Evolutionary conservation across 164 flowering plant genomes (phyloP), one percentile per base, ranked within the genome.

Genomic region (Echeveria elegans): DNA sequence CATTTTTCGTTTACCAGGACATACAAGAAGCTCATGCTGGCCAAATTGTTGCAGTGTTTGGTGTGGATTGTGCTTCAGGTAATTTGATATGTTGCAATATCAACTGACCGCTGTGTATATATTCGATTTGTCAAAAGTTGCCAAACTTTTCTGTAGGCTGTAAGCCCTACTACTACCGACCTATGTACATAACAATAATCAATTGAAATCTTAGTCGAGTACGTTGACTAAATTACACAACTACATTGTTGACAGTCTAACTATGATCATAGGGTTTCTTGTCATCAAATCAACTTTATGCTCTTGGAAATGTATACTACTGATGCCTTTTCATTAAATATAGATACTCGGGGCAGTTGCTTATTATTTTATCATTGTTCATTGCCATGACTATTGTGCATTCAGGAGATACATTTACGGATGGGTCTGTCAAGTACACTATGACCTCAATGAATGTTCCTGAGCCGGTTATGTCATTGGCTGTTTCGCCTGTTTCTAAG

Each of bases 391-490:
- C 61, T 56, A 12, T 28, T 56, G 3, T 72, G 52, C 72, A 36
- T 21, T 68, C 80, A 95, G 99, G 99, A 43, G 97, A 95, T 74
- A 95, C 99, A 63, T 95, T 95, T 75, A 95, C 99, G 11, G 88
- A 92, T 74, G 99, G 97, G 36, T 82, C 92, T 69, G 90, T 95
- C 50, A 87, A 67, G 71, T 95, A 95, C 80, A 95, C 97, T 45
- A 92, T 95, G 99, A 95, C 99, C 47, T 92, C 99, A 31, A 95
- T 95, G 99, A 92, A 83, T 79, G 99, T 95, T 64, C 99, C 99
- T 65, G 99, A 95, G 71, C 99, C 99, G 38, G 99, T 95, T 66
- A 90, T 95, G 97, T 95, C 99, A n/a, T 82, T 95, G 71, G 99
- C 99, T 76, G 80, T 95, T 74, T 82, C 88, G 64, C 92, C 99